phyloP scores from a whole-genome alignment of 306 rosid genomes.

The Castanea mollissima region DNA sequence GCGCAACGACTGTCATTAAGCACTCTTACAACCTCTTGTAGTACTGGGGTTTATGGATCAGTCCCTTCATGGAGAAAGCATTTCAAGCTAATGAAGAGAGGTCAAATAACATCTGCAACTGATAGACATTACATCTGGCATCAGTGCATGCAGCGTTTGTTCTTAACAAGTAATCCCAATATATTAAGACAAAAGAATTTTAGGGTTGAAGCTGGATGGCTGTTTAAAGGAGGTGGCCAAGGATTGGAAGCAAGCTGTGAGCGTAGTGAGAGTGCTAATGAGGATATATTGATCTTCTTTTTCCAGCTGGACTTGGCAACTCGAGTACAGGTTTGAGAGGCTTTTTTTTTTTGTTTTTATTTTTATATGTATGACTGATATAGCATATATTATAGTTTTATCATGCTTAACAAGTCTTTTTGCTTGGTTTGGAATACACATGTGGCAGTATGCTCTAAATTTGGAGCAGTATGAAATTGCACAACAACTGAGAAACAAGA shows the following conservation, averaged over 20 bases:
- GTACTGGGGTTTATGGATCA: slow-evolving; percentile 42
- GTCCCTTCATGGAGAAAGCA: slow-evolving; percentile 43
- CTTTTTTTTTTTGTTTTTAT: slow-evolving; percentile 2
- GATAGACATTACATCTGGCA: slow-evolving; percentile 43
- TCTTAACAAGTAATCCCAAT: slow-evolving; percentile 36
- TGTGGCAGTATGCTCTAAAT: slow-evolving; percentile 74
- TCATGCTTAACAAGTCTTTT: slow-evolving; percentile 7
- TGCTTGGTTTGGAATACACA: slow-evolving; percentile 20
- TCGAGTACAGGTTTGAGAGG: slow-evolving; percentile 72
- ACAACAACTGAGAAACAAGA: slow-evolving; percentile 75
- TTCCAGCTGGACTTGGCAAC: slow-evolving; percentile 89
- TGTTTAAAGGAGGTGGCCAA: slow-evolving; percentile 67
- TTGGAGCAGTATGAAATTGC: slow-evolving; percentile 87
- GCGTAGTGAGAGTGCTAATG: slow-evolving; percentile 85
- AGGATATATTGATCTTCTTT: slow-evolving; percentile 82
- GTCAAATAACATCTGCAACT: slow-evolving; percentile 23
- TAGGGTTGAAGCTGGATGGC: slow-evolving; percentile 75
- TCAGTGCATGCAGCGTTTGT: slow-evolving; percentile 29
- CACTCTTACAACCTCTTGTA: slow-evolving; percentile 54
- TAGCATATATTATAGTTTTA: slow-evolving; percentile 11
- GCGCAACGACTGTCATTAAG: slow-evolving; percentile 57
- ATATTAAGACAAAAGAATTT: slow-evolving; percentile 36
- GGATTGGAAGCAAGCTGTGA: slow-evolving; percentile 65
- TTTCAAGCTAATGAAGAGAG: slow-evolving; percentile 43
- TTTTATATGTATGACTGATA: slow-evolving; percentile 1